Evolutionary conservation across 257 asterid genomes (phyloP).

Genomic region (Anisodus tanguticus): DNA sequence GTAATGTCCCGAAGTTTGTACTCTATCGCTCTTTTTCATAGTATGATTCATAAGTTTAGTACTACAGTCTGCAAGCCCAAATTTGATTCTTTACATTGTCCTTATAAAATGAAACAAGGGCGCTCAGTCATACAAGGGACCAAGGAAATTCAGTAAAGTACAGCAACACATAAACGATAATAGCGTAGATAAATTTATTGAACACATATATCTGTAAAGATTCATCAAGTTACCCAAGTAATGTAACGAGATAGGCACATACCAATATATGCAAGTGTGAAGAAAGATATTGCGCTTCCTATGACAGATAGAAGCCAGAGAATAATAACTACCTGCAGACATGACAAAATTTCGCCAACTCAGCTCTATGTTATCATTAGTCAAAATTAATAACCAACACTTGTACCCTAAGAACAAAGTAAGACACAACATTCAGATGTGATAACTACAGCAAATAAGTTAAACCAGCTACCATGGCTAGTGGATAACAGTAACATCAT

Average conservation of each 20-base stretch:
- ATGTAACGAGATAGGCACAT: slow-evolving; percentile 34
- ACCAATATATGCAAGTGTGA: slow-evolving; percentile 88
- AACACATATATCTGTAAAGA: neutral
- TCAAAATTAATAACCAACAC: neutral
- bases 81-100: neutral
- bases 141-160: neutral
- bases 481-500: neutral
- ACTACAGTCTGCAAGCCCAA: neutral
- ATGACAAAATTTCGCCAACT: slow-evolving; percentile 18
- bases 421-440: neutral
- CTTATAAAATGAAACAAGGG: neutral
- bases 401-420: neutral
- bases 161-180: neutral
- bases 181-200: slow-evolving; percentile 28
- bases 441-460: neutral
- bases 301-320: slow-evolving; percentile 89
- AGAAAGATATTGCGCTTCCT: slow-evolving; percentile 84
- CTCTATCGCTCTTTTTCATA: neutral
- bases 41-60: neutral
- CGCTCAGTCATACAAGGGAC: neutral
- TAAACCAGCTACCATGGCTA: neutral
- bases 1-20: neutral
- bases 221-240: slow-evolving; percentile 18
- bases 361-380: neutral
- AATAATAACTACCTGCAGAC: slow-evolving; percentile 87